Percentiles rank a stretch among this genome's conserved stretches.
These are phyloP conservation scores for Vaccinium myrtillus DNA, from an alignment of 148 eudicot genomes.

Conservation along the genomic window DNA sequence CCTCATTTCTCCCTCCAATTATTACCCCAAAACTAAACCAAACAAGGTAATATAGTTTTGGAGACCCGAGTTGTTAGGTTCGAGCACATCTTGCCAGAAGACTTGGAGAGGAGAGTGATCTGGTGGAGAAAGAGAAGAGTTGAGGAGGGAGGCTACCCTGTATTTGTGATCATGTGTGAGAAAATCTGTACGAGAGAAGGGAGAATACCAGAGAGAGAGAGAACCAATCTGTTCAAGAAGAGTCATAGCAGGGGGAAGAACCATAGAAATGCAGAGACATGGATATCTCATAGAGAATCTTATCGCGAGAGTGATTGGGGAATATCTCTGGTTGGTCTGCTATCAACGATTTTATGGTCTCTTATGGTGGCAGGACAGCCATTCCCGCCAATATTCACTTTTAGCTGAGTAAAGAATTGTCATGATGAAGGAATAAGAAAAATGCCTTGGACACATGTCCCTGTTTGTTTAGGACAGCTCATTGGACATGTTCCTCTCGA, in stretches of 20 bases:
- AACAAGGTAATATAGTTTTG: not conserved
- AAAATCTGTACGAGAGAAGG: not conserved
- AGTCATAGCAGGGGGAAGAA: not conserved
- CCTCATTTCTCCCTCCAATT: too few relatives aligned
- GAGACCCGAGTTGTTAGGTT: not conserved
- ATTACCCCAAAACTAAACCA: too few relatives aligned
- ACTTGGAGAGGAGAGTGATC: not conserved
- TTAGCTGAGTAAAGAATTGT: too few relatives aligned
- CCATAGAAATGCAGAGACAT: not conserved
- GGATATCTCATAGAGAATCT: not conserved
- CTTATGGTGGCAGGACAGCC: too few relatives aligned
- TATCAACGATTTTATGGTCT: not conserved
- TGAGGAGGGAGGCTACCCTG: not conserved
- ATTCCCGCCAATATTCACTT: too few relatives aligned
- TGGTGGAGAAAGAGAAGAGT: slow-evolving; percentile 2
- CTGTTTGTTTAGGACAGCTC: too few relatives aligned
- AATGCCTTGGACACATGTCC: too few relatives aligned
- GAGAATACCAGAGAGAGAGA: not conserved
- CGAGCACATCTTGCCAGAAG: not conserved
- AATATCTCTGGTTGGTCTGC: not conserved
- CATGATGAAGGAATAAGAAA: too few relatives aligned
- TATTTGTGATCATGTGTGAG: not conserved
- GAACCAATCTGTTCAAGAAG: not conserved
- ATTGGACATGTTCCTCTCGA: too few relatives aligned
- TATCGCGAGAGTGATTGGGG: not conserved